phyloP scores from a whole-genome alignment of 352 stramenopile species.

The Phytophthora pseudosyringae region DNA sequence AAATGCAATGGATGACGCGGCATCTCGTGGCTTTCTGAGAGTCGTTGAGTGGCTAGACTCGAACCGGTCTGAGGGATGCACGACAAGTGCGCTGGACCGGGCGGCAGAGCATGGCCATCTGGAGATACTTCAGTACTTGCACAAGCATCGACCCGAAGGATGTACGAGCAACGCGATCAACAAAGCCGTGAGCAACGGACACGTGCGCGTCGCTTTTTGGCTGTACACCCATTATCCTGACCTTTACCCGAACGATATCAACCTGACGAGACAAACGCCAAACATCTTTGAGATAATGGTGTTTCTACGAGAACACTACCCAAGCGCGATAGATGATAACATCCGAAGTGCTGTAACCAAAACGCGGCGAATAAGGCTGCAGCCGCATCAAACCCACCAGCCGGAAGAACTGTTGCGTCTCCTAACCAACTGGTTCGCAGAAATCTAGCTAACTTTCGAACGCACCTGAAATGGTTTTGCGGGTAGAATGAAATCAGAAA shows the following conservation, averaged over 20 bases:
- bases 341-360: too few relatives aligned
- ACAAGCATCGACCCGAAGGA: background rate
- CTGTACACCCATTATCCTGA: background rate
- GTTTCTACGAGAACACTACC: too few relatives aligned
- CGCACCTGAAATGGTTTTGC: too few relatives aligned
- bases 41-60: background rate
- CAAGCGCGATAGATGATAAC: too few relatives aligned
- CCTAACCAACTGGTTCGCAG: too few relatives aligned
- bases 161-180: background rate
- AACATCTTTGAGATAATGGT: too few relatives aligned
- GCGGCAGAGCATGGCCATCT: background rate
- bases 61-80: background rate
- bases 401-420: too few relatives aligned
- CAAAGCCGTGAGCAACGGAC: background rate
- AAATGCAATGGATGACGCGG: background rate
- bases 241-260: background rate
- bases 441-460: too few relatives aligned
- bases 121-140: conserved; percentile 1
- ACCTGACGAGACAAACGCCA: too few relatives aligned
- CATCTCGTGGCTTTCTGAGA: background rate
- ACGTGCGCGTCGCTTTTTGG: background rate
- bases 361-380: too few relatives aligned
- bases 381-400: too few relatives aligned
- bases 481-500: too few relatives aligned
- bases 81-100: background rate